Evolutionary conservation across 2,329 filamentous ascomycete species (phyloP).

Genomic region (Ophiocordyceps camponoti-rufipedis): DNA sequence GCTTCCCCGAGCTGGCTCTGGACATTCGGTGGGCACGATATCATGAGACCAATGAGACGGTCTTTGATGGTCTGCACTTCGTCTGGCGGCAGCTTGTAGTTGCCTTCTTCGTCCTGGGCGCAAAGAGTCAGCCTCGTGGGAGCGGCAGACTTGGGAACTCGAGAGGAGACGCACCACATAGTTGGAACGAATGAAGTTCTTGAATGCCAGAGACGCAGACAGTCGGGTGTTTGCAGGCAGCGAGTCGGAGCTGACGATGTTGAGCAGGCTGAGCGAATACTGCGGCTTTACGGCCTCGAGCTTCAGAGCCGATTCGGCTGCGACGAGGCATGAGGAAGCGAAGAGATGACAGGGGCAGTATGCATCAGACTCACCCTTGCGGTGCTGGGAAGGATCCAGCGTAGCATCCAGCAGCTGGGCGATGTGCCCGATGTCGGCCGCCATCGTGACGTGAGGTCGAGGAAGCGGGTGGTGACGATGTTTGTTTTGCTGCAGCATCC

Average conservation of each 20-base stretch:
- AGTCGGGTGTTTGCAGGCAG: conserved; percentile 66
- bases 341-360: conserved; percentile 7
- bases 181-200: conserved; percentile 91
- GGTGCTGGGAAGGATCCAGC: conserved; percentile 71
- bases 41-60: conserved; percentile 94
- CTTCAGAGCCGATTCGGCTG: conserved; percentile 69
- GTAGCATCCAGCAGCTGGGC: conserved; percentile 80
- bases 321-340: conserved; percentile 14
- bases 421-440: conserved; percentile 39
- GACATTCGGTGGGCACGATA: conserved; percentile 68
- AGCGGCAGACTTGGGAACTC: no score
- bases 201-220: conserved; percentile 84
- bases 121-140: conserved; percentile 4
- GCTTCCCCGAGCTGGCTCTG: conserved; percentile 92
- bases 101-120: conserved; percentile 70
- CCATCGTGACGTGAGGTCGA: conserved; percentile 23
- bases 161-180: conserved; percentile 48
- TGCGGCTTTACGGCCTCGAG: conserved; percentile 65
- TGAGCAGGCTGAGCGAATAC: conserved; percentile 76
- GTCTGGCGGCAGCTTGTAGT: conserved; percentile 67
- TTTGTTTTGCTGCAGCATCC: no score
- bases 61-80: conserved; percentile 87
- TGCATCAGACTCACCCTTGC: conserved; percentile 49
- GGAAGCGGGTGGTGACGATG: no score
- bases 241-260: conserved; percentile 64